phyloP scores from a whole-genome alignment of 257 asterid species.

The Solanum sitiens region DNA sequence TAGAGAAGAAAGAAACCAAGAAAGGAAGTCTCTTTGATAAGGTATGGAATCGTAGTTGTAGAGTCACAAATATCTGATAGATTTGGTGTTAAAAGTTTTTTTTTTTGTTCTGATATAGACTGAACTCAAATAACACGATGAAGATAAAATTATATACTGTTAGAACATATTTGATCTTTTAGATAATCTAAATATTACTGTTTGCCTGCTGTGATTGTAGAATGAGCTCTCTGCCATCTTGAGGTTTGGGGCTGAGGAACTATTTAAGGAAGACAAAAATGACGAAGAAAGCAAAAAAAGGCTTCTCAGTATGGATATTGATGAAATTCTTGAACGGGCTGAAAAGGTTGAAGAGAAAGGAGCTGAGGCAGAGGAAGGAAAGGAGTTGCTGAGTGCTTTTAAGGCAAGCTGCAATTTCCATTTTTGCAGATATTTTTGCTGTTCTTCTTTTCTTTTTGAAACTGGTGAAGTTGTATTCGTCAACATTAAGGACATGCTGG shows the following conservation, averaged over 20 bases:
- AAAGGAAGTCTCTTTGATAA: slow-evolving; percentile 83
- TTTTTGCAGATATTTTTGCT: neutral
- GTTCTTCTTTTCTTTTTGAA: neutral
- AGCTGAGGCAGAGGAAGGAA: slow-evolving; percentile 62
- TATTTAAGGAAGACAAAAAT: slow-evolving; percentile 84
- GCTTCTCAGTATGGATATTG: slow-evolving; percentile 92
- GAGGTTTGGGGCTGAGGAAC: slow-evolving; percentile 99
- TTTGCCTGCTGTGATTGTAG: slow-evolving; percentile 30
- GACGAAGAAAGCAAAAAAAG: slow-evolving; percentile 94
- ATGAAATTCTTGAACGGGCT: slow-evolving; percentile 98
- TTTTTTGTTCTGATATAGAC: neutral
- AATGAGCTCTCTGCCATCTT: slow-evolving; percentile 97
- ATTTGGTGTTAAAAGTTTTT: neutral
- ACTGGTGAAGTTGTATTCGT: neutral
- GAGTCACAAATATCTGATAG: neutral
- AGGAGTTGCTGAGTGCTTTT: slow-evolving; percentile 81
- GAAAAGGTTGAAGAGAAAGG: slow-evolving; percentile 94
- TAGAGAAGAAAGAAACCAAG: slow-evolving; percentile 95
- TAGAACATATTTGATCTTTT: neutral
- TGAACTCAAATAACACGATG: neutral
- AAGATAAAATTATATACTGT: neutral
- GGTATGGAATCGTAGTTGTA: slow-evolving; percentile 31
- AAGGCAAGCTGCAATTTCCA: slow-evolving; percentile 40
- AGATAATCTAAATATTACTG: neutral
- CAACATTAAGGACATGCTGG: neutral